phyloP scores from a whole-genome alignment of 352 stramenopile species.

The Phytophthora pistaciae region DNA sequence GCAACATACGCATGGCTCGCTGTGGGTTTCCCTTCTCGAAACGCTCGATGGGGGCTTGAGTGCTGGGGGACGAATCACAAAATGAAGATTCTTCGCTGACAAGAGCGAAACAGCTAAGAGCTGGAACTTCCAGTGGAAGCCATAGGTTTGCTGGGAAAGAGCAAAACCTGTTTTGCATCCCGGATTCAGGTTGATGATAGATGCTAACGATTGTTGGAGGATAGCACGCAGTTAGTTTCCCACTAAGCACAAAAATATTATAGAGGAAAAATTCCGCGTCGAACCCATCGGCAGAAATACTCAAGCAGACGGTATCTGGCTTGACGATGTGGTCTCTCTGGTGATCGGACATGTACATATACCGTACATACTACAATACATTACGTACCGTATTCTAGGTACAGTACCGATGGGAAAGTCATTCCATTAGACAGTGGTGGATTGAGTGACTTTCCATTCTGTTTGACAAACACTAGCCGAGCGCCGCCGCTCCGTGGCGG shows the following conservation, averaged over 20 bases:
- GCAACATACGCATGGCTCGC: conserved; percentile 7
- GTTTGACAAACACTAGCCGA: no score
- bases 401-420: no score
- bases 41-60: no score
- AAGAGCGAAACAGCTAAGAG: neutral
- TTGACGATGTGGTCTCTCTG: neutral
- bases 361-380: no score
- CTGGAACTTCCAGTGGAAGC: neutral
- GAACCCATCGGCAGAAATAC: neutral
- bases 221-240: neutral
- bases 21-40: no score
- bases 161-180: neutral
- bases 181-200: neutral
- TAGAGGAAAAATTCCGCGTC: neutral
- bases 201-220: neutral
- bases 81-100: neutral
- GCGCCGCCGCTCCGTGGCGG: no score
- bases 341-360: no score
- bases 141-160: neutral
- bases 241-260: neutral
- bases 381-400: no score
- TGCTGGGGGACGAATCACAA: neutral
- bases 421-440: no score
- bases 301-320: neutral
- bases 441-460: no score